Conservation (phyloP, 2,329 filamentous ascomycete species). For the Cladorrhinum sp. region DNA sequence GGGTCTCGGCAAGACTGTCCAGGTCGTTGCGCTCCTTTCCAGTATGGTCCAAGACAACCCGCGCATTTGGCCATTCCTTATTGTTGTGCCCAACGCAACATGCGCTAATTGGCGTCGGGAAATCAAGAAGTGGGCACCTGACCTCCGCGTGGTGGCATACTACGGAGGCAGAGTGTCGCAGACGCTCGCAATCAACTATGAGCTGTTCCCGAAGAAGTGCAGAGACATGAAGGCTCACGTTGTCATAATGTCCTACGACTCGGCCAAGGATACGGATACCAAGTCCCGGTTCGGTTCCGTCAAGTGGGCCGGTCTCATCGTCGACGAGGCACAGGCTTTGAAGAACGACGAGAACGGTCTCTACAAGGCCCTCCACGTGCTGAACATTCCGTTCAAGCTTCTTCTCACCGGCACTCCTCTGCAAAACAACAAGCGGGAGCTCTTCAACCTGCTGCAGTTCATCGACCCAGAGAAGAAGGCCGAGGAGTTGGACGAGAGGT, state of each 20-base stretch:
- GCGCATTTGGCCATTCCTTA: conserved; percentile 83
- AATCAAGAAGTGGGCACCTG: conserved; percentile 89
- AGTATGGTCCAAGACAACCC: conserved; percentile 65
- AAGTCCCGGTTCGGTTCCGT: conserved; percentile 64
- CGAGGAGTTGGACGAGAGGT: conserved; percentile 69
- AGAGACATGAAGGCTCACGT: conserved; percentile 80
- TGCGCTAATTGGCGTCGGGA: conserved; percentile 98
- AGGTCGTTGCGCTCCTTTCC: conserved; percentile 79
- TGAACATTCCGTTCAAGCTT: conserved; percentile 79
- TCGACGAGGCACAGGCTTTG: conserved; percentile 91
- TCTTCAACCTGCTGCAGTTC: conserved; percentile 97
- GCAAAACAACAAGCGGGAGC: conserved; percentile 90
- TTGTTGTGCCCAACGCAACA: conserved; percentile 92
- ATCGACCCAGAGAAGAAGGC: conserved; percentile 72
- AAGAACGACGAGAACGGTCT: conserved; percentile 89
- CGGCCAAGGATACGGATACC: conserved; percentile 70
- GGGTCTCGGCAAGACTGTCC: conserved; percentile 96
- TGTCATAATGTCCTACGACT: conserved; percentile 93
- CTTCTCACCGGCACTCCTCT: conserved; percentile 88
- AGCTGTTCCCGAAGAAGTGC: conserved; percentile 70
- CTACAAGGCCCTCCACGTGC: conserved; percentile 68
- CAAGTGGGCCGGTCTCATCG: conserved; percentile 82
- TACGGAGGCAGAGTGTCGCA: conserved; percentile 76
- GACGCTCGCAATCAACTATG: conserved; percentile 74
- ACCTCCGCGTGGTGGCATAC: conserved; percentile 84